Conservation (phyloP, 1,139 yeast species). For the Lodderomyces beijingensis region DNA sequence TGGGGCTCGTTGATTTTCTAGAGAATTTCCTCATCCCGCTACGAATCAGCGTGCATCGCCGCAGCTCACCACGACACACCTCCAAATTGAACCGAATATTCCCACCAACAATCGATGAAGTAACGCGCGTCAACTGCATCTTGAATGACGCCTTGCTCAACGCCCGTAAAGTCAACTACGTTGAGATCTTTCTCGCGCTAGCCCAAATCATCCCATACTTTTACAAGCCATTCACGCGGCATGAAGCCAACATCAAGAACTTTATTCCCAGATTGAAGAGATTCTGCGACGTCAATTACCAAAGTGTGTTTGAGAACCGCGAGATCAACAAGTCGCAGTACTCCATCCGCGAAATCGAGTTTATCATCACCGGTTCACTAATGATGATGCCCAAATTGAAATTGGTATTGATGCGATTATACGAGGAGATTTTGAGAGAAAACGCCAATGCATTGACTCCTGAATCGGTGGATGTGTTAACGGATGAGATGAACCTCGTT, state of each 20-base stretch:
- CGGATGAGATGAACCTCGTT: conserved; percentile 16
- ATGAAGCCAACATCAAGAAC: conserved; percentile 65
- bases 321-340: conserved; percentile 34
- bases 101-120: conserved; percentile 94
- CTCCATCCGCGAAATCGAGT: conserved; percentile 59
- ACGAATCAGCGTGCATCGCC: conserved; percentile 58
- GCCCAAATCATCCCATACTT: conserved; percentile 82
- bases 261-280: conserved; percentile 41
- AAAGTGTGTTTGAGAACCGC: conserved; percentile 33
- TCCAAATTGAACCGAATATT: conserved; percentile 59
- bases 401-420: conserved; percentile 58
- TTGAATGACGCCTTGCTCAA: conserved; percentile 68
- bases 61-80: conserved; percentile 31
- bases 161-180: conserved; percentile 64
- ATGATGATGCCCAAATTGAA: conserved; percentile 65
- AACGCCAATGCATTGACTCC: not conserved
- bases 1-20: conserved; percentile 64
- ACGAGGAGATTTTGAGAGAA: conserved; percentile 22
- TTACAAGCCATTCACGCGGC: conserved; percentile 87
- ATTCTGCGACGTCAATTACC: conserved; percentile 43
- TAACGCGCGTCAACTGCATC: conserved; percentile 82
- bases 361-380: conserved; percentile 64
- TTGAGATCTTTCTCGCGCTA: conserved; percentile 74
- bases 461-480: not conserved
- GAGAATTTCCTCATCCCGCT: conserved; percentile 79